Evolutionary conservation across 2,329 filamentous ascomycete species (phyloP), one percentile per base, ranked within the genome.

Genomic region (Elsinoe perseae): DNA sequence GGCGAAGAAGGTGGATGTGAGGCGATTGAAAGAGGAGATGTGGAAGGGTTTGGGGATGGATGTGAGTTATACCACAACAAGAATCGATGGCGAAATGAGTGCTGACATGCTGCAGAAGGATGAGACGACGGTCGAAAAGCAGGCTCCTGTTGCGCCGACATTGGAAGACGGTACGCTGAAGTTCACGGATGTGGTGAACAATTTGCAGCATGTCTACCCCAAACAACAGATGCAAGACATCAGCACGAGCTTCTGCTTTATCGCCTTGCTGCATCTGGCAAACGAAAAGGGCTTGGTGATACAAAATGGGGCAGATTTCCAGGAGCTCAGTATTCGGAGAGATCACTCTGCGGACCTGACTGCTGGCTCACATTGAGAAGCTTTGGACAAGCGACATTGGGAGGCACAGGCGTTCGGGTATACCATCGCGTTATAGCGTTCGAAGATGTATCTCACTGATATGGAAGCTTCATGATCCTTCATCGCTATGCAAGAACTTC

Each of bases 131-230:
- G 21, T 8, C 2, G 28, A 65, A 30, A 64, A 62, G 40, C 59
- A 64, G 34, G 60, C 63, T 9, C 66, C 66, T 7, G 57, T 63
- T 9, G 65, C 69, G 28, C 61, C 63, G 3, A 66, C 71, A 48
- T 72, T 77, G 32, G 78, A 80, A 12, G 67, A 75, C 54, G 73
- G 74, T 60, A 70, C 77, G 2, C 79, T 96, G 62, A 90, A 86
- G 64, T 98, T 98, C 72, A 97, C 91, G 0, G 77, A 86, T 18
- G 84, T 98, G 58, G 95, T 98, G 83, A 95, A 95, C 68, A 85
- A 85, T 60, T 75, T 98, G 46, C 87, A 95, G 68, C 73, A 78
- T 3, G 89, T 95, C 6, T 98, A 98, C 66, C 85, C 90, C 9
- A 87, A 88, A 69, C 80, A 87, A 63, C 82, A 84, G 59, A 88